A percentile compares a stretch with the other conserved stretches of the same genome.
These are phyloP conservation scores for rapeseed (Brassica napus) DNA, from an alignment of 345 rosid species.

Conservation along the genomic window DNA sequence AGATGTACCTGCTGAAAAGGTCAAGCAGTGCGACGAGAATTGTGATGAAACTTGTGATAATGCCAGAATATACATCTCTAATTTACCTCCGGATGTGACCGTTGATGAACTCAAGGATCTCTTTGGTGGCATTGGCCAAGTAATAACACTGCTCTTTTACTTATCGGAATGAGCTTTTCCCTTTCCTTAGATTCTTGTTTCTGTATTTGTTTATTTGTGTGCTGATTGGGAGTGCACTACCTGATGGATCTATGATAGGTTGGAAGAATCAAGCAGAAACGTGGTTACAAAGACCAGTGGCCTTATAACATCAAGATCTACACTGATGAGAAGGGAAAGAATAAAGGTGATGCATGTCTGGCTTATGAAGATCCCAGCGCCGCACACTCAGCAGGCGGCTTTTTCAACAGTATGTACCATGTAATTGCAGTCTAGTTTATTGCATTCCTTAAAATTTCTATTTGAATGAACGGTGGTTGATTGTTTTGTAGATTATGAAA, in stretches of 20 bases:
- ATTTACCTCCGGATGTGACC: conserved; percentile 92
- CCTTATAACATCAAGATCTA: conserved; percentile 92
- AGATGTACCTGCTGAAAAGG: conserved; percentile 48
- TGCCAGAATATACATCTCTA: conserved; percentile 62
- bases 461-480: not conserved
- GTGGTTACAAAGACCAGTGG: conserved; percentile 98
- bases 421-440: conserved; percentile 3
- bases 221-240: conserved; percentile 14
- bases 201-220: conserved; percentile 13
- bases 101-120: conserved; percentile 81
- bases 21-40: conserved; percentile 85
- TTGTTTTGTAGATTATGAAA: conserved; percentile 63
- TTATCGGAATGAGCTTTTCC: too few relatives aligned
- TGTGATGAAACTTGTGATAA: conserved; percentile 59
- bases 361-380: conserved; percentile 98
- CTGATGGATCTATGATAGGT: conserved; percentile 49
- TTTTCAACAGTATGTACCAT: conserved; percentile 65
- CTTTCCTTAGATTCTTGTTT: conserved; percentile 22
- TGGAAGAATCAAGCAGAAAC: conserved; percentile 50
- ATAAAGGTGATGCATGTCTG: too few relatives aligned
- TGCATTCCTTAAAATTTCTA: not conserved
- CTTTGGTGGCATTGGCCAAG: conserved; percentile 98
- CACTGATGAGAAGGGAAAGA: conserved; percentile 88
- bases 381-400: conserved; percentile 92
- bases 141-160: conserved; percentile 48